Percentiles rank a stretch among this genome's conserved stretches.
Conservation (phyloP, 164 flowering plant genomes). For the Magnolia officinalis region DNA sequence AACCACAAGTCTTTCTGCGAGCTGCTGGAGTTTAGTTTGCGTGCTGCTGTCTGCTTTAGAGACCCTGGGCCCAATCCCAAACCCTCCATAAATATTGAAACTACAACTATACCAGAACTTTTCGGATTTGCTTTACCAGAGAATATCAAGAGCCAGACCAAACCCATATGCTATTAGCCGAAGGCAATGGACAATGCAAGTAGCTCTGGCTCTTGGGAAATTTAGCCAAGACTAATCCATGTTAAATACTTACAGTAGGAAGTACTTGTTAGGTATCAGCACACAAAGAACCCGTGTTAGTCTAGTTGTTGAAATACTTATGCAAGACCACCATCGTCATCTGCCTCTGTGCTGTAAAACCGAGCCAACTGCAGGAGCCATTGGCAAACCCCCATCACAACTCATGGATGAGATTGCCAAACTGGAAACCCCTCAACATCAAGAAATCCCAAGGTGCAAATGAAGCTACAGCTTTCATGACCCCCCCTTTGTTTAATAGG, state of each 20-base stretch:
- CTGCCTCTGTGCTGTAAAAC: conserved; percentile 15
- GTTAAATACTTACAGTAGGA: background rate
- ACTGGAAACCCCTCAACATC: background rate
- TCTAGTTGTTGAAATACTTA: background rate
- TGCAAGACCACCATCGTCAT: conserved; percentile 22
- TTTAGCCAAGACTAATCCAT: conserved; percentile 17
- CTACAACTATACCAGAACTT: background rate
- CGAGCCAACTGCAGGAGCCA: conserved; percentile 28
- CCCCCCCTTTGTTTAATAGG: background rate
- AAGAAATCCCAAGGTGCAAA: conserved; percentile 2
- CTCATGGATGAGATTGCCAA: conserved; percentile 1
- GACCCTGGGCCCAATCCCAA: conserved; percentile 28
- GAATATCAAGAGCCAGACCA: conserved; percentile 27
- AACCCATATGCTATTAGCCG: conserved; percentile 12
- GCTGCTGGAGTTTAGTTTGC: conserved; percentile 30
- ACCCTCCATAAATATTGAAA: conserved; percentile 37
- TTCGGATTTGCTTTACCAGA: conserved; percentile 5
- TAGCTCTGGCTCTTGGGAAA: conserved; percentile 14
- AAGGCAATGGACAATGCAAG: conserved; percentile 1
- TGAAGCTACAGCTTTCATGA: background rate
- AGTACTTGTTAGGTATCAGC: conserved; percentile 9
- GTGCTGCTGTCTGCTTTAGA: conserved; percentile 38
- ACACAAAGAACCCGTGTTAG: background rate
- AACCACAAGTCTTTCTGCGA: conserved; percentile 66
- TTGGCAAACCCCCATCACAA: conserved; percentile 28